Evolutionary conservation across 1,284 basidiomycete species (phyloP).

Genomic region (Vanrija humicola): DNA sequence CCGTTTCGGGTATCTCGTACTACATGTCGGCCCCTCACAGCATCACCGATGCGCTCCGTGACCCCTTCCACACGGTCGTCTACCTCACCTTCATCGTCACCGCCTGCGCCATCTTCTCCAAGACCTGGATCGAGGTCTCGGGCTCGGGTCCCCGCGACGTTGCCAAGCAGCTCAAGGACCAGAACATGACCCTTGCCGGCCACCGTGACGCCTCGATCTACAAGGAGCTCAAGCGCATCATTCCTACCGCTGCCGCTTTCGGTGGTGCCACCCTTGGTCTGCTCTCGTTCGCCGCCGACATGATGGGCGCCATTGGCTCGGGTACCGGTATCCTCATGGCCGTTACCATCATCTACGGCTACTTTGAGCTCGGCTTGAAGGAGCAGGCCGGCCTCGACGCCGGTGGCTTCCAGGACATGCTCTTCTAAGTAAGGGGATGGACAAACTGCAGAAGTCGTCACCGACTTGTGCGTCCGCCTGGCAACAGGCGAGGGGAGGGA

Average conservation of each 20-base stretch:
- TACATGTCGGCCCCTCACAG: constrained; percentile 97
- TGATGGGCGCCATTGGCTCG: constrained; percentile 92
- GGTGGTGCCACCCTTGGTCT: constrained; percentile 94
- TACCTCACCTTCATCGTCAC: constrained; percentile 91
- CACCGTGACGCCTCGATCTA: constrained; percentile 97
- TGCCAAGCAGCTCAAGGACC: constrained; percentile 97
- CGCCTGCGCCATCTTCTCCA: constrained; percentile 95
- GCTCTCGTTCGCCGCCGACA: constrained; percentile 89
- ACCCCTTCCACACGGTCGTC: constrained; percentile 88
- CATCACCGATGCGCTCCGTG: constrained; percentile 75
- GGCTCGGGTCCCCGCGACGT: constrained; percentile 93
- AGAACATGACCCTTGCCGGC: constrained; percentile 97
- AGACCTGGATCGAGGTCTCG: constrained; percentile 99
- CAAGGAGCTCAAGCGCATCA: constrained; percentile 96
- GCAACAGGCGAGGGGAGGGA: not conserved
- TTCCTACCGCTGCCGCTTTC: constrained; percentile 94
- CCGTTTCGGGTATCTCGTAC: constrained; percentile 90
- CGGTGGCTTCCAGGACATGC: constrained; percentile 50
- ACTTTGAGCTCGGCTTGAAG: constrained; percentile 55
- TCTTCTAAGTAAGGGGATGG: constrained; percentile 9
- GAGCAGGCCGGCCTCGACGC: constrained; percentile 52
- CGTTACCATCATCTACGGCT: constrained; percentile 95
- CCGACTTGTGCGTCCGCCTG: no score
- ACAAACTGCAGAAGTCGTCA: not conserved
- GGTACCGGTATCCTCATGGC: constrained; percentile 98